A percentile compares a stretch with the other conserved stretches of the same genome.
Conservation (phyloP, 495 filamentous ascomycete species). For the Podospora didyma region DNA sequence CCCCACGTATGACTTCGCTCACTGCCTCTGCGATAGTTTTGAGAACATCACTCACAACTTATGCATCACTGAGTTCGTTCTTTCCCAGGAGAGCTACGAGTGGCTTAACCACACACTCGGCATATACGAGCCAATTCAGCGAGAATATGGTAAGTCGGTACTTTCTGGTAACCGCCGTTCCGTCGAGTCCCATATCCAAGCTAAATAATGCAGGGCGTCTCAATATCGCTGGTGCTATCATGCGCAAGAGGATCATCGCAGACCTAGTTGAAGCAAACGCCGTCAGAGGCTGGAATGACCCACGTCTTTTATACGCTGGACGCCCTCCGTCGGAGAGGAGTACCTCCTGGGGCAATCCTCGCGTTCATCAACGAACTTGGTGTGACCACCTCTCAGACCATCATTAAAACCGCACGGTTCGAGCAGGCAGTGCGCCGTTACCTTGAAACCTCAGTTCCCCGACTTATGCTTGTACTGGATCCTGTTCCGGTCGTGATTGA, state of each 20-base stretch:
- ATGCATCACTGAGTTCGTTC: slow-evolving; percentile 85
- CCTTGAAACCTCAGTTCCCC: slow-evolving; percentile 75
- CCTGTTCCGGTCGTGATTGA: slow-evolving; percentile 62
- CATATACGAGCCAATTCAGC: slow-evolving; percentile 72
- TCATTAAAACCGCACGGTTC: slow-evolving; percentile 53
- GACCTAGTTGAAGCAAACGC: slow-evolving; percentile 65
- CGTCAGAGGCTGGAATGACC: slow-evolving; percentile 86
- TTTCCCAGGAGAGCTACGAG: slow-evolving; percentile 70
- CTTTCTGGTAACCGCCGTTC: no score
- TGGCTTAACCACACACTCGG: slow-evolving; percentile 68
- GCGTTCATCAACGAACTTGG: no score
- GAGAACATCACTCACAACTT: slow-evolving; percentile 94
- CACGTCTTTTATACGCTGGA: slow-evolving; percentile 81
- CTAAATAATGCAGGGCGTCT: slow-evolving; percentile 50
- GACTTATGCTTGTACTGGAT: slow-evolving; percentile 79
- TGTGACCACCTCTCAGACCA: slow-evolving; percentile 38
- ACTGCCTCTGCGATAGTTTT: slow-evolving; percentile 79
- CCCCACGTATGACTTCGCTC: slow-evolving; percentile 88
- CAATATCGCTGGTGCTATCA: slow-evolving; percentile 63
- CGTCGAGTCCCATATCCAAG: no score
- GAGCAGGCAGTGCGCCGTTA: slow-evolving; percentile 58
- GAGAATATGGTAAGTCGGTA: slow-evolving; percentile 37
- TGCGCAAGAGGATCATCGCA: slow-evolving; percentile 72
- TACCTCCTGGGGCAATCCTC: slow-evolving; percentile 64
- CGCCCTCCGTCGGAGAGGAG: slow-evolving; percentile 71